These are phyloP conservation scores for Rhododendron simsii DNA, from an alignment of 148 eudicot species.

Conservation along the genomic window DNA sequence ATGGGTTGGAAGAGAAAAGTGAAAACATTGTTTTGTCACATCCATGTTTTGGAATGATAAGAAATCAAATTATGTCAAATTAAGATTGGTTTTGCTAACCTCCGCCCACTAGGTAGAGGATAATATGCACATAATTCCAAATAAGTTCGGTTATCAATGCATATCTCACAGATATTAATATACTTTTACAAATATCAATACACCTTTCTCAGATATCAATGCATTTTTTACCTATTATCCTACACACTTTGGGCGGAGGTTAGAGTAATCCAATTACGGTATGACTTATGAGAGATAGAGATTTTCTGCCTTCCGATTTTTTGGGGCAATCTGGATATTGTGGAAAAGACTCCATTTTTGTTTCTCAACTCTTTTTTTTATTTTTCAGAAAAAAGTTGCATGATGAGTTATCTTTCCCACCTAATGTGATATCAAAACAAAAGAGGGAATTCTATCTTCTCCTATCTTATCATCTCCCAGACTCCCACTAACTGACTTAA, in stretches of 20 bases:
- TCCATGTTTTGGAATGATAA: neutral
- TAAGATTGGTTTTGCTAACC: neutral
- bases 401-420: neutral
- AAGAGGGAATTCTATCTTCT: neutral
- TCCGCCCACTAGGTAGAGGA: too few species aligned
- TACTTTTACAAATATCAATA: too few species aligned
- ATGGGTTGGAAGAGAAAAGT: neutral
- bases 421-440: neutral
- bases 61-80: neutral
- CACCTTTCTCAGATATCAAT: too few species aligned
- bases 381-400: neutral
- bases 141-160: too few species aligned
- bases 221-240: too few species aligned
- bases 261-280: too few species aligned
- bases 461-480: neutral
- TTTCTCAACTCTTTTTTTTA: neutral
- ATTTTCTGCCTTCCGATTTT: neutral
- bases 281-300: neutral
- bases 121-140: too few species aligned
- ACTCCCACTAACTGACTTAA: neutral
- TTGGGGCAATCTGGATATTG: neutral
- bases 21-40: neutral
- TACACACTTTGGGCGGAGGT: too few species aligned
- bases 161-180: too few species aligned
- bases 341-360: neutral